A percentile compares a stretch with the other conserved stretches of the same genome.
Conservation (phyloP, 1,139 yeast genomes). For the Arxiozyma bovina region DNA sequence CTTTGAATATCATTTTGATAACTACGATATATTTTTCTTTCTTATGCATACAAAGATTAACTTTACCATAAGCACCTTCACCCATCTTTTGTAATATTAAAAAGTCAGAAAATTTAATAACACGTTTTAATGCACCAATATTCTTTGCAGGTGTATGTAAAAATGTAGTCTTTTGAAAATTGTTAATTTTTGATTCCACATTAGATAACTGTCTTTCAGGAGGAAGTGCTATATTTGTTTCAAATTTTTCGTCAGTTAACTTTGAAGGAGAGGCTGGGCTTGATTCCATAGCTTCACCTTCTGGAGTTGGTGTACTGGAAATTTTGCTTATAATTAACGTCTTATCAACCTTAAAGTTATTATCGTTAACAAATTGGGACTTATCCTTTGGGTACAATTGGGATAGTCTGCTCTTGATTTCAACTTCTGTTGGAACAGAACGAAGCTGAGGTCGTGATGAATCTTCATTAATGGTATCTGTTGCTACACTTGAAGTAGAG, state of each 20-base stretch:
- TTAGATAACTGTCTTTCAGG: neutral
- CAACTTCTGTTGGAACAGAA: constrained; percentile 13
- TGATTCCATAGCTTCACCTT: neutral
- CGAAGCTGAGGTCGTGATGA: neutral
- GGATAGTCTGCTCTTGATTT: constrained; percentile 19
- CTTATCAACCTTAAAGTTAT: constrained; percentile 27
- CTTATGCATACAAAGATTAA: constrained; percentile 65
- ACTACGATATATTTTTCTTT: constrained; percentile 54
- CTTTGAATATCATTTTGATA: constrained; percentile 83
- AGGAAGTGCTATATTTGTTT: neutral
- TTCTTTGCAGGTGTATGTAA: constrained; percentile 13
- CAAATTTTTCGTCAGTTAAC: neutral
- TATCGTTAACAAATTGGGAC: constrained; percentile 25
- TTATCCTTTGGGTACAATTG: constrained; percentile 24
- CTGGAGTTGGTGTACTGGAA: constrained; percentile 14
- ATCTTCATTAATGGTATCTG: neutral
- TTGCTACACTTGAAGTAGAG: neutral
- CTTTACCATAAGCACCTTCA: constrained; percentile 95
- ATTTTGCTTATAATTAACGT: constrained; percentile 22
- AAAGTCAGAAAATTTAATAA: constrained; percentile 65
- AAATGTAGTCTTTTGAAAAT: constrained; percentile 10
- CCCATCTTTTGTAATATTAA: constrained; percentile 71
- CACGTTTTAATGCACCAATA: constrained; percentile 53
- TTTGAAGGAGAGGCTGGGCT: neutral
- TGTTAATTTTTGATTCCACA: too few species aligned